Conservation (phyloP, 2,329 filamentous ascomycete species). For the Colletotrichum ledebouriae region DNA sequence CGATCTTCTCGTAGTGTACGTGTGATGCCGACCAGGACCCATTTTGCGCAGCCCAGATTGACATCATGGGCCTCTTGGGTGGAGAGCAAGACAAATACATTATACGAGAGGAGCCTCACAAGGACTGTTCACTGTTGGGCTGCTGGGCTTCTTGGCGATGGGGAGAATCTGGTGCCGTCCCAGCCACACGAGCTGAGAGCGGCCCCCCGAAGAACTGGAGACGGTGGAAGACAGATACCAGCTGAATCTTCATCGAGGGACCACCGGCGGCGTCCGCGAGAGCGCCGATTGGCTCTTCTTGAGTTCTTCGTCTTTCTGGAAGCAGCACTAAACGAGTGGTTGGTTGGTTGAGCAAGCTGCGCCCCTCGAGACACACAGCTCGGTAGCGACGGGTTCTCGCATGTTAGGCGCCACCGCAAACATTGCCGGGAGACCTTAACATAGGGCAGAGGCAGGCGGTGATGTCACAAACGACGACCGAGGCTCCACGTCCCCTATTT, state of each 20-base stretch:
- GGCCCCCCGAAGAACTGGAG: not conserved
- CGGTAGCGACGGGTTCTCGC: not conserved
- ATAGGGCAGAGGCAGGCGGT: conserved; percentile 20
- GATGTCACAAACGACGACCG: conserved; percentile 30
- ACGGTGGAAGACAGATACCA: not conserved
- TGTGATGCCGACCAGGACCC: conserved; percentile 24
- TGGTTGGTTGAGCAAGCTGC: conserved; percentile 15
- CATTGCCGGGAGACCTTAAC: not conserved
- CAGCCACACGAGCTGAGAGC: not conserved
- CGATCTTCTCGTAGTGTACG: conserved; percentile 36
- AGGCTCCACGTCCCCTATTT: conserved; percentile 30
- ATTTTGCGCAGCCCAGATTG: conserved; percentile 18
- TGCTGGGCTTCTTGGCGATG: conserved; percentile 18
- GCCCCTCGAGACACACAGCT: not conserved
- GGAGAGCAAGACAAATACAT: conserved; percentile 19
- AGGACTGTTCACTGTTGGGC: not conserved
- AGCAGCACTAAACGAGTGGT: not conserved
- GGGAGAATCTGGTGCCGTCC: conserved; percentile 13
- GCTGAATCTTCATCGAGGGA: too few relatives aligned
- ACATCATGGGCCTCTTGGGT: conserved; percentile 31
- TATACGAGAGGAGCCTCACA: conserved; percentile 35
- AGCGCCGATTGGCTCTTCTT: conserved; percentile 28
- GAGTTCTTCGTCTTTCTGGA: not conserved
- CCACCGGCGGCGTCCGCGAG: not conserved
- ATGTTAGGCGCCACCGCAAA: not conserved